Percentiles rank a stretch among this genome's conserved stretches.
These are phyloP conservation scores for Entonaema liquescens DNA, from an alignment of 495 filamentous ascomycete genomes.

Conservation along the genomic window DNA sequence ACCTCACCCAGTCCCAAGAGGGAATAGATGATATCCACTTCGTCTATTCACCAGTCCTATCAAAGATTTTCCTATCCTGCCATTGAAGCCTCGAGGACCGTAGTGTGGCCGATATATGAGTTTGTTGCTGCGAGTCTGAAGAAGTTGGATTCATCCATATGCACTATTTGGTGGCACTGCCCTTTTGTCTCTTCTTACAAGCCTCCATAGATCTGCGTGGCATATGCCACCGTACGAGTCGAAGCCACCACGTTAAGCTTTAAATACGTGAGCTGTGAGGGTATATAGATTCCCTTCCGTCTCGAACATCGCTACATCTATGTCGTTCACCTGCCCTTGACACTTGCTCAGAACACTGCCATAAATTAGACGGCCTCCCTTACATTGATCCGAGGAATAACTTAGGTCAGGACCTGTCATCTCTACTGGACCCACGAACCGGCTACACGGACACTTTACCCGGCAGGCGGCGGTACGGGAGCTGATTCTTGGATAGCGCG, in stretches of 20 bases:
- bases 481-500: slow-evolving; percentile 13
- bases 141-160: slow-evolving; percentile 34
- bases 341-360: slow-evolving; percentile 13
- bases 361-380: slow-evolving; percentile 14
- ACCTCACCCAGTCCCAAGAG: slow-evolving; percentile 39
- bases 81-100: slow-evolving; percentile 45
- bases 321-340: slow-evolving; percentile 13
- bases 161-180: slow-evolving; percentile 38
- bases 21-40: slow-evolving; percentile 44
- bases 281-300: slow-evolving; percentile 43
- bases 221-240: slow-evolving; percentile 38
- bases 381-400: slow-evolving; percentile 17
- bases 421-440: slow-evolving; percentile 12
- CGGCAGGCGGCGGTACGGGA: slow-evolving; percentile 18
- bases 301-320: slow-evolving; percentile 12
- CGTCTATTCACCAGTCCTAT: slow-evolving; percentile 34
- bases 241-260: slow-evolving; percentile 34
- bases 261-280: slow-evolving; percentile 17
- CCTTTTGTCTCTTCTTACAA: slow-evolving; percentile 34
- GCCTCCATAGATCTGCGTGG: slow-evolving; percentile 25
- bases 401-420: neutral
- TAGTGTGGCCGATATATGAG: slow-evolving; percentile 46
- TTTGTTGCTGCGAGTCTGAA: slow-evolving; percentile 33
- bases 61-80: slow-evolving; percentile 36
- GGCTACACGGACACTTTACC: slow-evolving; percentile 18